Conservation (phyloP, 768 basidiomycete species). For the Hericium coralloides region DNA sequence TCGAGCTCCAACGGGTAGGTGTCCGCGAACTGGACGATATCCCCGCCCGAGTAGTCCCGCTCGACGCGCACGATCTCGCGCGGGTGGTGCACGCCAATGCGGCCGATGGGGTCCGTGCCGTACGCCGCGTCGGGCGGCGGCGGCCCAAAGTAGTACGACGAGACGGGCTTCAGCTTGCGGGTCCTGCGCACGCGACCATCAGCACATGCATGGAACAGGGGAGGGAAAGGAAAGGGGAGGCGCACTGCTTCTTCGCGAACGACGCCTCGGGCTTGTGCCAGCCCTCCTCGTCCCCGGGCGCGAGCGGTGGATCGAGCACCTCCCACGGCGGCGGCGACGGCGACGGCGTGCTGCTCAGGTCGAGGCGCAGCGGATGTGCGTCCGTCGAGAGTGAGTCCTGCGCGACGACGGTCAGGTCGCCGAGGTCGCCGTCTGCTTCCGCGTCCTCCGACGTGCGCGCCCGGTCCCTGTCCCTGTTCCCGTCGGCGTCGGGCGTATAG, state of each 20-base stretch:
- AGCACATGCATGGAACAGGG: neutral
- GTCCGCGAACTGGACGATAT: conserved; percentile 83
- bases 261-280: neutral
- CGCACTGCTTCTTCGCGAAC: conserved; percentile 11
- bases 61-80: conserved; percentile 89
- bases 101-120: conserved; percentile 72
- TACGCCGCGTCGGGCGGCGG: conserved; percentile 71
- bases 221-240: neutral
- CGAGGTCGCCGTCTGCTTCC: conserved; percentile 22
- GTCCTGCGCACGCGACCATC: conserved; percentile 3
- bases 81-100: conserved; percentile 83
- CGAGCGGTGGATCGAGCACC: conserved; percentile 38
- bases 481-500: conserved; percentile 1
- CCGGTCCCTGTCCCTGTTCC: neutral
- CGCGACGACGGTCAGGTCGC: conserved; percentile 11
- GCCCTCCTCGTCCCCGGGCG: conserved; percentile 23
- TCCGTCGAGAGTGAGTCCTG: neutral
- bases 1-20: conserved; percentile 90
- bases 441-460: conserved; percentile 4
- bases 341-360: conserved; percentile 31
- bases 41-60: conserved; percentile 86
- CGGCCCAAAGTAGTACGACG: conserved; percentile 79
- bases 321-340: conserved; percentile 66
- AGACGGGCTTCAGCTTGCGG: conserved; percentile 55
- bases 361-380: conserved; percentile 37